A percentile compares a stretch with the other conserved stretches of the same genome.
These are phyloP conservation scores for Chamaenerion angustifolium DNA, from an alignment of 345 rosid species.

Conservation along the genomic window DNA sequence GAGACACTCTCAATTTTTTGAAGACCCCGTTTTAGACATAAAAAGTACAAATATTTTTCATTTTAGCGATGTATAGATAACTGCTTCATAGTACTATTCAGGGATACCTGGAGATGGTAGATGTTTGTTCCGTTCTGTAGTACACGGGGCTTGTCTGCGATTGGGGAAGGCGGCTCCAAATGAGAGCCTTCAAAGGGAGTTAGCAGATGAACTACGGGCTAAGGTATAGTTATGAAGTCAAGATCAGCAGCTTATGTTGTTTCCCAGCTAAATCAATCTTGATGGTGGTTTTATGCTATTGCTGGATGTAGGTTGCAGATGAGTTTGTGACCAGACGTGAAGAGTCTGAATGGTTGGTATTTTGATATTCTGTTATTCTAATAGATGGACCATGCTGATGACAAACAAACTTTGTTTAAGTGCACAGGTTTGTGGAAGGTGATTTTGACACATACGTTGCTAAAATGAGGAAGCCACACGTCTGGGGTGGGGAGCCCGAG, in stretches of 20 bases:
- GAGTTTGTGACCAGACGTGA: conserved; percentile 85
- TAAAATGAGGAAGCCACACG: conserved; percentile 68
- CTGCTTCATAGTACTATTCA: conserved; percentile 15
- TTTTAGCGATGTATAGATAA: not conserved
- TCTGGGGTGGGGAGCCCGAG: conserved; percentile 99
- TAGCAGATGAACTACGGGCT: conserved; percentile 72
- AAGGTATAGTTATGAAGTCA: conserved; percentile 19
- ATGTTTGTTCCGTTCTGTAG: conserved; percentile 89
- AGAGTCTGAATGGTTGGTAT: conserved; percentile 71
- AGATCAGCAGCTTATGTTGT: not conserved
- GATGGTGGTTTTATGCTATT: not conserved
- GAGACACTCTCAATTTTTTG: no score
- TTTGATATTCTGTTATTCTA: conserved; percentile 1
- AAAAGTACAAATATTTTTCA: no score
- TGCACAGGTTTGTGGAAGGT: conserved; percentile 86
- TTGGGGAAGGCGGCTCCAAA: conserved; percentile 56
- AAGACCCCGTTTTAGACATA: no score
- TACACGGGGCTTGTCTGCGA: conserved; percentile 66
- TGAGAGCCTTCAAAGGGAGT: conserved; percentile 51
- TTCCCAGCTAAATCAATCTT: not conserved
- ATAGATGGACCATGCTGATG: no score
- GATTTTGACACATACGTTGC: conserved; percentile 71
- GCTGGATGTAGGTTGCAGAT: conserved; percentile 57
- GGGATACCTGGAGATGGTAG: conserved; percentile 98
- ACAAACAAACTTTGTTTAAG: not conserved